Conservation (phyloP, 2,329 filamentous ascomycete genomes). For the Penicillium sclerotigenum region DNA sequence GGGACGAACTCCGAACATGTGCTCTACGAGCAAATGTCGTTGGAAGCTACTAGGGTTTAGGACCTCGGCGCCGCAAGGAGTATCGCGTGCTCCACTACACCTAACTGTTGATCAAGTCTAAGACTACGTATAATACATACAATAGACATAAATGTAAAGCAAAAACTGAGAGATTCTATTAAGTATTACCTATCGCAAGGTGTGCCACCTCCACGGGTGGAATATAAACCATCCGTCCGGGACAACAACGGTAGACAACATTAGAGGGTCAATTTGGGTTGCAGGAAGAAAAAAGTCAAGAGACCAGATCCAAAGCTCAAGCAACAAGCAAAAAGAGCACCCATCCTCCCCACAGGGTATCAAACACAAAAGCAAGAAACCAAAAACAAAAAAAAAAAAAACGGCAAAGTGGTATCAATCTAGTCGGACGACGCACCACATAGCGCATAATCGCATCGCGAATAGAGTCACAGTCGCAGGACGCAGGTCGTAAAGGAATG, state of each 20-base stretch:
- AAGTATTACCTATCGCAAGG: conserved; percentile 38
- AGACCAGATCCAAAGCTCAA: conserved; percentile 15
- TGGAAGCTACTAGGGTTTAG: not conserved
- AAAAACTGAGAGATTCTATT: conserved; percentile 35
- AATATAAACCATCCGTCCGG: conserved; percentile 14
- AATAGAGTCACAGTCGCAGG: conserved; percentile 27
- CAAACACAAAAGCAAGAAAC: conserved; percentile 31
- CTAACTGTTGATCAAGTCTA: too few relatives aligned
- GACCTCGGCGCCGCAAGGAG: not conserved
- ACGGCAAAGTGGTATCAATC: conserved; percentile 31
- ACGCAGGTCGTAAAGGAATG: conserved; percentile 37
- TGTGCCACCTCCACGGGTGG: conserved; percentile 24
- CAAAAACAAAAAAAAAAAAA: conserved; percentile 20
- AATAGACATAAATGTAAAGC: conserved; percentile 5
- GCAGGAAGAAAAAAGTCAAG: conserved; percentile 12
- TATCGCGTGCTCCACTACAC: not conserved
- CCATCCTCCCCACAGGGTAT: conserved; percentile 35
- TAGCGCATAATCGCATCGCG: conserved; percentile 35
- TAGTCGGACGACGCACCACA: conserved; percentile 27
- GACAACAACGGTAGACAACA: conserved; percentile 27
- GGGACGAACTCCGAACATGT: conserved; percentile 45
- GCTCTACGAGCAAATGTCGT: too few relatives aligned
- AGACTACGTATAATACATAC: not conserved
- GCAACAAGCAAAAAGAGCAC: conserved; percentile 25
- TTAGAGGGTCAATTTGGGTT: conserved; percentile 25